A percentile compares a stretch with the other conserved stretches of the same genome.
phyloP scores from a whole-genome alignment of 2,329 filamentous ascomycete species.

The Apiospora hydei region DNA sequence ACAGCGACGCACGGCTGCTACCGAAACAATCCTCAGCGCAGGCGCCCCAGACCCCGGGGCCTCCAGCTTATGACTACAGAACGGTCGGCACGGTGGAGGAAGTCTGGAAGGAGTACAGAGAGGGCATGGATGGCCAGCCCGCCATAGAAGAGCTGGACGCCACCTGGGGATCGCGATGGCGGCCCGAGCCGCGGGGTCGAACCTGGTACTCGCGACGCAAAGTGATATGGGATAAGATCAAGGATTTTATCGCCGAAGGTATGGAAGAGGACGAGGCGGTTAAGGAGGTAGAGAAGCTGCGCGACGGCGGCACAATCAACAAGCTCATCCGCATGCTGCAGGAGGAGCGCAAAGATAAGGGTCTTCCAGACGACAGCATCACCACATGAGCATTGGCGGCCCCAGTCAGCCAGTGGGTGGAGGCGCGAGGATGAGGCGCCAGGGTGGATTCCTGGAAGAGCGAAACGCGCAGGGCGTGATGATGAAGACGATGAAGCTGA shows the following conservation, averaged over 20 bases:
- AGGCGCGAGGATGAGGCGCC: background rate
- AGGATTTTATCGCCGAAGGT: constrained; percentile 45
- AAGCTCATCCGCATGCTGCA: constrained; percentile 46
- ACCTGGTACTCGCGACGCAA: constrained; percentile 49
- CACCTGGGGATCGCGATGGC: constrained; percentile 46
- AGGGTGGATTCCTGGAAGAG: background rate
- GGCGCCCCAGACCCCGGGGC: constrained; percentile 39
- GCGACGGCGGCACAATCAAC: constrained; percentile 46
- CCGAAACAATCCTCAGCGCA: constrained; percentile 36
- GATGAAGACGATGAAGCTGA: constrained; percentile 14
- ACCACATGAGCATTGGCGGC: constrained; percentile 7
- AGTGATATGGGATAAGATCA: constrained; percentile 49
- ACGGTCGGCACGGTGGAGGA: constrained; percentile 45
- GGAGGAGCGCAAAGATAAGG: constrained; percentile 46
- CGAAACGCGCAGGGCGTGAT: constrained; percentile 16
- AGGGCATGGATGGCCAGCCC: constrained; percentile 46
- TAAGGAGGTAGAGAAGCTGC: constrained; percentile 45
- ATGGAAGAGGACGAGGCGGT: constrained; percentile 46
- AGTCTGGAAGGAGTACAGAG: constrained; percentile 47
- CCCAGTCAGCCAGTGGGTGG: background rate
- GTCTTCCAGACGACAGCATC: constrained; percentile 38
- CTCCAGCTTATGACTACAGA: constrained; percentile 45
- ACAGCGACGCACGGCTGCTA: constrained; percentile 34
- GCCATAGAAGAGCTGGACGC: constrained; percentile 46
- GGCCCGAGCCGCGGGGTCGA: constrained; percentile 45